Evolutionary conservation across 176 grass and related monocot genomes (phyloP).

Genomic region (Triticum urartu): DNA sequence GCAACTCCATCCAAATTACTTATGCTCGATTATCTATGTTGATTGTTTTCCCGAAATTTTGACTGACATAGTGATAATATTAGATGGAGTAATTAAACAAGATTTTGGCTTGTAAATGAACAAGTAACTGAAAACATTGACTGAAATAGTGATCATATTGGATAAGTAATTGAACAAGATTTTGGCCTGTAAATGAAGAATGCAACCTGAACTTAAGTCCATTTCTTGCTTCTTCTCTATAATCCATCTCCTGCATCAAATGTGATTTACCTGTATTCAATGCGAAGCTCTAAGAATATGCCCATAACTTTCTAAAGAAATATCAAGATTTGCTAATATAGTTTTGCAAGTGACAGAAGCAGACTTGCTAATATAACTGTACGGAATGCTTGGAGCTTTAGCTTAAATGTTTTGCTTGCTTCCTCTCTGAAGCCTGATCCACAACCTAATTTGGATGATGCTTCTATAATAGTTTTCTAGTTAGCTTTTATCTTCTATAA

Average conservation of each 20-base stretch:
- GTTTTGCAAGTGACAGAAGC: constrained; percentile 1
- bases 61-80: constrained; percentile 11
- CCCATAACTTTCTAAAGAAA: constrained; percentile 22
- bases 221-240: constrained; percentile 93
- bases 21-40: too few relatives aligned
- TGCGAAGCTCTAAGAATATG: constrained; percentile 83
- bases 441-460: constrained; percentile 4
- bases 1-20: too few relatives aligned
- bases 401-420: not conserved
- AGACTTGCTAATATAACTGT: not conserved
- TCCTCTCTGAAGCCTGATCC: not conserved
- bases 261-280: constrained; percentile 99
- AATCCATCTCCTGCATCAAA: constrained; percentile 99
- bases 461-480: constrained; percentile 7
- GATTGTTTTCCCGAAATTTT: not conserved
- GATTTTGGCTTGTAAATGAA: not conserved
- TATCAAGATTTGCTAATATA: not conserved
- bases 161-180: not conserved
- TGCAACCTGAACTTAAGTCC: constrained; percentile 86
- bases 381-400: not conserved
- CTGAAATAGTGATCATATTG: constrained; percentile 16
- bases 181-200: constrained; percentile 29
- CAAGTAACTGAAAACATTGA: not conserved
- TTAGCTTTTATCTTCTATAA: not conserved
- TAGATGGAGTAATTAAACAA: not conserved